Base-by-base conservation (phyloP, 768 basidiomycete genomes). In the Tricholoma sp. region DNA sequence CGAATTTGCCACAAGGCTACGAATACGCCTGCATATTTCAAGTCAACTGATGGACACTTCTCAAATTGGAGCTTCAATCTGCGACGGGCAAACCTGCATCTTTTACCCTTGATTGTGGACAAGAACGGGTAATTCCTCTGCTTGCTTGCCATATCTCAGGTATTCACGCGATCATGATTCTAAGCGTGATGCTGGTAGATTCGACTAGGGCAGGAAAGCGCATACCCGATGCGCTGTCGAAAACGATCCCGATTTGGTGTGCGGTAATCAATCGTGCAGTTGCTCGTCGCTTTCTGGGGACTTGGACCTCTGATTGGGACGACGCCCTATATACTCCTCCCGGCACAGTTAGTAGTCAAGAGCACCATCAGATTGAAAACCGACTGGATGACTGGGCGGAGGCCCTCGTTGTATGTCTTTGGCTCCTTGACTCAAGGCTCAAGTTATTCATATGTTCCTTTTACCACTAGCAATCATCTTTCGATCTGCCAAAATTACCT, bases 191-290 rank as follows among this genome's bases (percentile, higher is more conserved):
- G 37, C 72, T 98, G 0, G 92, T 97, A 8, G 96, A 98, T 66
- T 97, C 95, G 0, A 97, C 96, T 0, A 77, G 96, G 21, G 79
- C 91, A 21, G 96, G 96, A 8, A 98, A 98, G 73, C 84, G 93
- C 12, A 86, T 96, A 50, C 96, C 96, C 1, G 96, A 98, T 61
- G 93, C 95, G 0, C 77, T 98, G 1, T 90, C 90, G 1, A 98
- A 96, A 67, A 96, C 94, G 0, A 79, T 98, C 1, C 95, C 95
- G 0, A 89, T 95, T 52, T 98, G 96, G 96, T 96, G 95, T 67
- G 77, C 90, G 8, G 90, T 94, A 4, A 76, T 96, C 59, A 98
- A 96, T 66, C 77, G 83, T 52, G 86, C 83, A 27, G 69, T 83
- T 32, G 60, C 67, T 9, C 66, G 72, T 49, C 74, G 70, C 16